These are phyloP conservation scores for Pisolithus orientalis DNA, from an alignment of 768 basidiomycete species.

Conservation along the genomic window DNA sequence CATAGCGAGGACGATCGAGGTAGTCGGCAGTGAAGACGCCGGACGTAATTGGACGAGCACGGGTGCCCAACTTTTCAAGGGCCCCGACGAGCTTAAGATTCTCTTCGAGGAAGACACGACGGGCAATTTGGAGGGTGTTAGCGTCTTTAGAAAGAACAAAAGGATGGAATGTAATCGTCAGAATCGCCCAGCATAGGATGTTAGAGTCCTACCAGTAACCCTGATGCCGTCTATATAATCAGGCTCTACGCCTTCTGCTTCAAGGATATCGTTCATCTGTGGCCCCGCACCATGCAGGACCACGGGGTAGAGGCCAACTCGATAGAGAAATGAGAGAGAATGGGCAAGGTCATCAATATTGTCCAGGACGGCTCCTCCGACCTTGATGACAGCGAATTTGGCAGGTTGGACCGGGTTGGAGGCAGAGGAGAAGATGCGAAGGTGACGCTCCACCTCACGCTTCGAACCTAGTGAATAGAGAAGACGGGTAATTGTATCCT, in stretches of 20 bases:
- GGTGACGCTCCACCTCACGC: slow-evolving; percentile 95
- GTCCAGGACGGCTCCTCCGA: slow-evolving; percentile 92
- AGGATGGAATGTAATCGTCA: background rate
- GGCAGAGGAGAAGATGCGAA: slow-evolving; percentile 95
- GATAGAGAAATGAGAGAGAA: slow-evolving; percentile 92
- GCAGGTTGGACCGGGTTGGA: slow-evolving; percentile 85
- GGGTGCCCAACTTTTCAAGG: slow-evolving; percentile 90
- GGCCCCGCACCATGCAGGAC: slow-evolving; percentile 96
- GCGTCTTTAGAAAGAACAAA: slow-evolving; percentile 49
- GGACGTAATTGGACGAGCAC: slow-evolving; percentile 95
- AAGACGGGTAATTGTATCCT: slow-evolving; percentile 97
- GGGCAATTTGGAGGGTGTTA: slow-evolving; percentile 90
- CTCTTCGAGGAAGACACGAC: slow-evolving; percentile 94
- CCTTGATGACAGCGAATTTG: slow-evolving; percentile 96
- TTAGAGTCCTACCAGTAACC: slow-evolving; percentile 67
- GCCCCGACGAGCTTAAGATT: slow-evolving; percentile 93
- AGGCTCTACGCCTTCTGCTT: slow-evolving; percentile 86
- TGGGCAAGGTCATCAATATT: slow-evolving; percentile 91
- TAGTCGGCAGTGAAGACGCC: slow-evolving; percentile 98
- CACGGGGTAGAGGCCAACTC: slow-evolving; percentile 96
- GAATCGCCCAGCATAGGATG: background rate
- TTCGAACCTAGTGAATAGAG: slow-evolving; percentile 96
- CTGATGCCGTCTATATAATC: slow-evolving; percentile 98
- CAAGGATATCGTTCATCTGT: slow-evolving; percentile 90
- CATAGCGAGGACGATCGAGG: slow-evolving; percentile 92